Evolutionary conservation across 2,329 filamentous ascomycete genomes (phyloP).

Genomic region (Gaeumannomyces sp.): DNA sequence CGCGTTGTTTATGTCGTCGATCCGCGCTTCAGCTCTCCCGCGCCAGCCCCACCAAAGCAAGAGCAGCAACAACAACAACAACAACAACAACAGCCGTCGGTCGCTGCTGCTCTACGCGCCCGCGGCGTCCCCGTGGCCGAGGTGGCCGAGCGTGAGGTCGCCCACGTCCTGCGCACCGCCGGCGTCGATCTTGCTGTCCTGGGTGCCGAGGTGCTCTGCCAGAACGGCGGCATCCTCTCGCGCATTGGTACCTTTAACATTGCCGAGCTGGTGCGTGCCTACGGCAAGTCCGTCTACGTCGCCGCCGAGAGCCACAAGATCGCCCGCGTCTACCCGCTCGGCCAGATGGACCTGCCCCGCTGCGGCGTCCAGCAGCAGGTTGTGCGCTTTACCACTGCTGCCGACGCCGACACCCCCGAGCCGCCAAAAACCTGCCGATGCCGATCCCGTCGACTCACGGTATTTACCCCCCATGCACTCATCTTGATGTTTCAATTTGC

Average conservation of each 20-base stretch:
- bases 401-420: constrained; percentile 27
- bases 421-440: constrained; percentile 13
- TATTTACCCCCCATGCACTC: constrained; percentile 29
- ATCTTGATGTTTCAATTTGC: not conserved
- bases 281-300: constrained; percentile 68
- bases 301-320: constrained; percentile 97
- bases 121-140: constrained; percentile 78
- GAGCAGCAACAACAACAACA: not conserved
- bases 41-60: constrained; percentile 35
- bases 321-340: constrained; percentile 75
- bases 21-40: constrained; percentile 31
- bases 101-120: constrained; percentile 57
- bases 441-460: constrained; percentile 62
- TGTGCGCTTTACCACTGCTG: constrained; percentile 63
- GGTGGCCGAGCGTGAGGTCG: constrained; percentile 68
- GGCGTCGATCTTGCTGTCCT: constrained; percentile 64
- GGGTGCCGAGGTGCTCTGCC: constrained; percentile 79
- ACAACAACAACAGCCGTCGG: not conserved
- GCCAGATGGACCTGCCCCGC: constrained; percentile 63
- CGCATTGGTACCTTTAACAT: constrained; percentile 83
- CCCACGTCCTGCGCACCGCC: constrained; percentile 62
- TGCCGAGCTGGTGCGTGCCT: constrained; percentile 68
- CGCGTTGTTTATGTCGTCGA: constrained; percentile 74
- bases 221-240: constrained; percentile 89
- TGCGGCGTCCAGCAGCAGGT: constrained; percentile 69